Conservation (phyloP, 805 yeast species). For the Helenozyma rhizophorensis region DNA sequence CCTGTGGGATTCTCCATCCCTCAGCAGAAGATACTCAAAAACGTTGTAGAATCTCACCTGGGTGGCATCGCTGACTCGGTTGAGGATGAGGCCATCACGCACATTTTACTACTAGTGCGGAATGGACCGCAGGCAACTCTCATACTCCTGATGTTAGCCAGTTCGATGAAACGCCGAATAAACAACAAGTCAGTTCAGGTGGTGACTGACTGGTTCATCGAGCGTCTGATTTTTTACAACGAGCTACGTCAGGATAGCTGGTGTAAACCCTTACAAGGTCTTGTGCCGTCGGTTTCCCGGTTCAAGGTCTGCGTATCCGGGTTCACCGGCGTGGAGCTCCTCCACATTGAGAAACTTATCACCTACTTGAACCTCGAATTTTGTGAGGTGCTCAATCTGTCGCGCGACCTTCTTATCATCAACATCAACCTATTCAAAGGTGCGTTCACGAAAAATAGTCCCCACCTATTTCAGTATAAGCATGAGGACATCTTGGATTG, state of each 20-base stretch:
- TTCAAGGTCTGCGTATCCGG: conserved; percentile 59
- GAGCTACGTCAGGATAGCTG: conserved; percentile 51
- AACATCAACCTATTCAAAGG: conserved; percentile 44
- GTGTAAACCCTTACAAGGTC: conserved; percentile 51
- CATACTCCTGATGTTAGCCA: conserved; percentile 24
- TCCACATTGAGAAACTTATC: conserved; percentile 66
- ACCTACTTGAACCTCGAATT: conserved; percentile 48
- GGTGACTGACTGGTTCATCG: conserved; percentile 79
- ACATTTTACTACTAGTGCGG: conserved; percentile 28
- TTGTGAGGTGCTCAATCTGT: conserved; percentile 43
- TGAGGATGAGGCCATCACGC: conserved; percentile 23
- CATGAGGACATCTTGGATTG: conserved; percentile 30
- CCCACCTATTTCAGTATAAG: conserved; percentile 36
- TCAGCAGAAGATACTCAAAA: conserved; percentile 34
- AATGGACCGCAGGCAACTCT: conserved; percentile 25
- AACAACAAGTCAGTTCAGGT: conserved; percentile 22
- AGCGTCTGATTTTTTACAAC: conserved; percentile 62
- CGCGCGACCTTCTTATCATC: conserved; percentile 54
- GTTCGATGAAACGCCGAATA: conserved; percentile 19
- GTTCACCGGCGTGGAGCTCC: conserved; percentile 68
- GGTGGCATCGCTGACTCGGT: conserved; percentile 30
- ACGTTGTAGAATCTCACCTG: conserved; percentile 42
- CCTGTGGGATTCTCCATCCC: conserved; percentile 37
- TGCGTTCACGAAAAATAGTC: conserved; percentile 35
- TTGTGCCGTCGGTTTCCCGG: conserved; percentile 19